Conservation (phyloP, 2,329 filamentous ascomycete genomes). For the Shiraia bambusicola region DNA sequence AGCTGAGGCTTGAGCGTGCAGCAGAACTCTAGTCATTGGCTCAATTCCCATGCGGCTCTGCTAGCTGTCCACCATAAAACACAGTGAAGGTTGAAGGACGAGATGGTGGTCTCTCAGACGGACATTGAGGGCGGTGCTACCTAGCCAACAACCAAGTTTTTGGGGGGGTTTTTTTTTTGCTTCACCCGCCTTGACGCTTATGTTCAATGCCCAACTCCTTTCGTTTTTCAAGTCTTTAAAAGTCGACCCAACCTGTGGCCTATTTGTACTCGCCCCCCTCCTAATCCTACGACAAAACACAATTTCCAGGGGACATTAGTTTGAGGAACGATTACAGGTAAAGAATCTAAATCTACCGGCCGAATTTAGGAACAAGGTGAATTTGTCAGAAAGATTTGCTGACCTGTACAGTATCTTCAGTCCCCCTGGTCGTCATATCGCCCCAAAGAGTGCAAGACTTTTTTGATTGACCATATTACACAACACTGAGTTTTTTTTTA, state of each 20-base stretch:
- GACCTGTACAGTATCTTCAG: no score
- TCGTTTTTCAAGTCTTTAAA: constrained; percentile 16
- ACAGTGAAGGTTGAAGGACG: constrained; percentile 21
- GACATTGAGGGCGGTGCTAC: constrained; percentile 34
- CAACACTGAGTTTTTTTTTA: no score
- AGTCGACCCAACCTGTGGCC: constrained; percentile 11
- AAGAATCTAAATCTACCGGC: constrained; percentile 2
- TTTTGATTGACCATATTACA: no score
- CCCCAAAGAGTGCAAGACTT: no score
- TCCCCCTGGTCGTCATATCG: no score
- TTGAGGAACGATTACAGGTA: not conserved
- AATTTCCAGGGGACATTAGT: not conserved
- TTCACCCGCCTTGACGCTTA: constrained; percentile 15
- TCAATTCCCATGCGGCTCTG: constrained; percentile 39
- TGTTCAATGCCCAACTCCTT: constrained; percentile 31
- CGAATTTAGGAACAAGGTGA: no score
- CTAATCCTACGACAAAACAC: not conserved
- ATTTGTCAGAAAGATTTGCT: no score
- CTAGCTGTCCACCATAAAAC: constrained; percentile 35
- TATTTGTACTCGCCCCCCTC: constrained; percentile 5
- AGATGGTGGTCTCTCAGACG: constrained; percentile 21
- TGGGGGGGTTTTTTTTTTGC: constrained; percentile 31
- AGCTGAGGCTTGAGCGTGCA: constrained; percentile 7
- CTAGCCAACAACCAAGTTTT: constrained; percentile 21
- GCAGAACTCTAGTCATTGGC: constrained; percentile 14